Conservation (phyloP, 768 basidiomycete genomes). For the Leccinum broughii region DNA sequence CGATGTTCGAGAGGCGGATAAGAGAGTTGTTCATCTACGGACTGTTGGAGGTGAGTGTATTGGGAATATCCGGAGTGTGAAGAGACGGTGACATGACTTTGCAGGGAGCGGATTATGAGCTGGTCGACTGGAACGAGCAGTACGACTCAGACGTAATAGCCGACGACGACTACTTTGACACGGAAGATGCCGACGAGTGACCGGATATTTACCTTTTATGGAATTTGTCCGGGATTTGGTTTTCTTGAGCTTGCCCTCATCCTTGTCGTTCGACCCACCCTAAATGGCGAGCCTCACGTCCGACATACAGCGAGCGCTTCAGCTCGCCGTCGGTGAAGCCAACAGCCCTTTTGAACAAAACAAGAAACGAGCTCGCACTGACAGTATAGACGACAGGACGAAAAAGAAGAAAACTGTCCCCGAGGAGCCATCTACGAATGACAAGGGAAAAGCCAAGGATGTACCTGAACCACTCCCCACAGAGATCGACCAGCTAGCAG, state of each 20-base stretch:
- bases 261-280: constrained; percentile 39
- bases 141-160: constrained; percentile 47
- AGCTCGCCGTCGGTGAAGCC: constrained; percentile 48
- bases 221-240: constrained; percentile 20
- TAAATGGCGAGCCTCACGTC: constrained; percentile 41
- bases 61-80: neutral
- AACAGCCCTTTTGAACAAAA: constrained; percentile 41
- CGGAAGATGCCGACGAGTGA: constrained; percentile 47
- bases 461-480: constrained; percentile 35
- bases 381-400: constrained; percentile 30
- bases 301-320: constrained; percentile 52
- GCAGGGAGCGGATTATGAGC: constrained; percentile 69
- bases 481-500: constrained; percentile 27
- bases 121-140: constrained; percentile 73
- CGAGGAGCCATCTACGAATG: constrained; percentile 31
- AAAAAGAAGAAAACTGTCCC: constrained; percentile 32
- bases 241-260: constrained; percentile 42
- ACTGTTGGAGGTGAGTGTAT: constrained; percentile 58
- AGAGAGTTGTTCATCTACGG: constrained; percentile 76
- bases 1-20: constrained; percentile 58
- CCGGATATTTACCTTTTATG: constrained; percentile 15
- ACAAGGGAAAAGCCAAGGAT: constrained; percentile 36
- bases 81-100: constrained; percentile 3
- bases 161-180: constrained; percentile 71
- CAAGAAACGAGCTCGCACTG: constrained; percentile 37